These are phyloP conservation scores for Corynespora cassiicola DNA, from an alignment of 2,329 filamentous ascomycete species.

Conservation along the genomic window DNA sequence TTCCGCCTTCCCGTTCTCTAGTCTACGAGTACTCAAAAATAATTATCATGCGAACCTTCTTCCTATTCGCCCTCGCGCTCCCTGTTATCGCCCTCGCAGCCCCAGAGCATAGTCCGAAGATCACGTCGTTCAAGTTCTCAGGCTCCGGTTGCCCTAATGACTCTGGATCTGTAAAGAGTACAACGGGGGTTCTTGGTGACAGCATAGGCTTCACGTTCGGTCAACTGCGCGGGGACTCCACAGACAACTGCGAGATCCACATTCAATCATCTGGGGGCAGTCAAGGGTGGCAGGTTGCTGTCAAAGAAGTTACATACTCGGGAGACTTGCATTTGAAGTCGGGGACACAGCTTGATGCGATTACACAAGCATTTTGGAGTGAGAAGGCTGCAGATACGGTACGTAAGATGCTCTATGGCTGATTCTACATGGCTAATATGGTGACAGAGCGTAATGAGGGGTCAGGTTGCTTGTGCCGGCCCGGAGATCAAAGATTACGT, in stretches of 20 bases:
- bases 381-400: slow-evolving; percentile 37
- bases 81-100: slow-evolving; percentile 23
- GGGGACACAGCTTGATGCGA: slow-evolving; percentile 28
- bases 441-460: slow-evolving; percentile 23
- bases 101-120: slow-evolving; percentile 26
- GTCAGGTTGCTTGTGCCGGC: slow-evolving; percentile 27
- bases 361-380: slow-evolving; percentile 36
- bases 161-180: slow-evolving; percentile 26
- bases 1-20: not conserved
- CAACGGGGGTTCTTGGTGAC: slow-evolving; percentile 25
- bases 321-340: slow-evolving; percentile 30
- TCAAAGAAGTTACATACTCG: slow-evolving; percentile 30
- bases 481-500: slow-evolving; percentile 33
- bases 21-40: not conserved
- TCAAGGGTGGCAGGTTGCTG: slow-evolving; percentile 36
- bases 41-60: slow-evolving; percentile 20
- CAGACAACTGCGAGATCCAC: slow-evolving; percentile 38
- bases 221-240: slow-evolving; percentile 28
- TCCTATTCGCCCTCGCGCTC: slow-evolving; percentile 20
- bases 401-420: slow-evolving; percentile 9
- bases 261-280: slow-evolving; percentile 29
- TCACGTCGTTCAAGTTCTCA: slow-evolving; percentile 31
- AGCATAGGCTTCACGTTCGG: slow-evolving; percentile 28
- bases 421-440: slow-evolving; percentile 4
- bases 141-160: slow-evolving; percentile 35